Base-by-base conservation (phyloP, 176 grass and related monocot genomes). In the Oryza brachyantha region DNA sequence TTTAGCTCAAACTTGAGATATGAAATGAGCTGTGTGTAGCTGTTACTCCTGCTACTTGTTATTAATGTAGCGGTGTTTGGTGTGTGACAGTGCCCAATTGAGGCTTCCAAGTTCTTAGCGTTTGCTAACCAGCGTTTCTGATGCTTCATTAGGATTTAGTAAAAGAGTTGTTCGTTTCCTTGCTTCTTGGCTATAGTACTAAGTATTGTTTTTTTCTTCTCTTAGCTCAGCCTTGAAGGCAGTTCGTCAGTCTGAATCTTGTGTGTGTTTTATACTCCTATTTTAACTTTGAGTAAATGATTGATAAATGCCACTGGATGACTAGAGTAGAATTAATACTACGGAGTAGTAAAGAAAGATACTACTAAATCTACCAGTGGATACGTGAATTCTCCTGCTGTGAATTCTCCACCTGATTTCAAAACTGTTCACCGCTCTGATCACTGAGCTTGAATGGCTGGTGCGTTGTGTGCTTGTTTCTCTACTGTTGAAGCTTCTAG, bases 21-120 rank as follows among this genome's bases (percentile, higher is more conserved):
- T 71, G 57, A 81, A 77, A 79, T 8, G 54, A 28, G 57, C 5
- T 34, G 43, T 71, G 77, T 81, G 72, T 85, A 76, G 46, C 2
- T 76, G 42, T 71, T 80, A 45, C 40, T 84, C 59, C 66, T 73
- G 31, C 68, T 86, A 8, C 66, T 64, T 72, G 68, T 63, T 42
- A 40, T 65, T 89, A 85, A 66, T 69, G 58, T 76, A 81, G 82
- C 48, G 45, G 73, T 64, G 62, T 62, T 52, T 68, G 26, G 64
- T 74, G 46, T 64, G 68, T 84, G 64, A 70, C 67, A 28, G 70
- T 84, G 55, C 43, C 71, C 55, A 82, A 62, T 25, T 62, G 38
- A 38, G 28, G 72, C 54, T 12, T 74, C 59, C 80, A 73, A 65
- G 60, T 84, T 63, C 73, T 42, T 64, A 80, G 76, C 70, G 5